phyloP scores from a whole-genome alignment of 2,329 filamentous ascomycete genomes.

The Epichloe sp. region DNA sequence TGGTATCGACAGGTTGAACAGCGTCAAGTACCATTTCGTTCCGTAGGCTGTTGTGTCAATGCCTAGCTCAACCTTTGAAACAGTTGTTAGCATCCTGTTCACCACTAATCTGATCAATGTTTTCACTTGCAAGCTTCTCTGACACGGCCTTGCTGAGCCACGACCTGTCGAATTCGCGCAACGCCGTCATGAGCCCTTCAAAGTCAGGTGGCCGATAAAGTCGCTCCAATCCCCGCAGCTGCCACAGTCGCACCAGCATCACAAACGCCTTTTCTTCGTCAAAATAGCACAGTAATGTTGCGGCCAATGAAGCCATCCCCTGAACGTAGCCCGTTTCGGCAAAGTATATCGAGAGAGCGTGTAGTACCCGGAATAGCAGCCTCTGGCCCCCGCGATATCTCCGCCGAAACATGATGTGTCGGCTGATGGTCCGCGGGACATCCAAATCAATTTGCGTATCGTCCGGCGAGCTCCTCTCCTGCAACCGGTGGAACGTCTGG shows the following conservation, averaged over 20 bases:
- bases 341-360: slow-evolving; percentile 83
- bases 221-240: slow-evolving; percentile 69
- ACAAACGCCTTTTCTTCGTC: slow-evolving; percentile 91
- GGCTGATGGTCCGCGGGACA: slow-evolving; percentile 85
- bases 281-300: slow-evolving; percentile 89
- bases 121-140: slow-evolving; percentile 55
- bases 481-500: slow-evolving; percentile 56
- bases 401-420: slow-evolving; percentile 92
- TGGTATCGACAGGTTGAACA: slow-evolving; percentile 94
- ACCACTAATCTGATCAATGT: no score
- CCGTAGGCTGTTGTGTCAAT: slow-evolving; percentile 90
- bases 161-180: slow-evolving; percentile 70
- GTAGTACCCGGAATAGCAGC: slow-evolving; percentile 81
- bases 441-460: slow-evolving; percentile 97
- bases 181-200: slow-evolving; percentile 69
- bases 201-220: slow-evolving; percentile 71
- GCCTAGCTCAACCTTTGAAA: slow-evolving; percentile 50
- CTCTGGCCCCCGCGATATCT: slow-evolving; percentile 88
- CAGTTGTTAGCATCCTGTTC: background rate
- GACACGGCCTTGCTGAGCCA: slow-evolving; percentile 81
- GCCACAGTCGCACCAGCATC: slow-evolving; percentile 93
- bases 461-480: slow-evolving; percentile 65
- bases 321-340: slow-evolving; percentile 91
- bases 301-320: slow-evolving; percentile 89
- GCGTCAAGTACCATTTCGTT: slow-evolving; percentile 90